These are phyloP conservation scores for Copromyces sp. DNA, from an alignment of 495 filamentous ascomycete genomes.

Conservation along the genomic window DNA sequence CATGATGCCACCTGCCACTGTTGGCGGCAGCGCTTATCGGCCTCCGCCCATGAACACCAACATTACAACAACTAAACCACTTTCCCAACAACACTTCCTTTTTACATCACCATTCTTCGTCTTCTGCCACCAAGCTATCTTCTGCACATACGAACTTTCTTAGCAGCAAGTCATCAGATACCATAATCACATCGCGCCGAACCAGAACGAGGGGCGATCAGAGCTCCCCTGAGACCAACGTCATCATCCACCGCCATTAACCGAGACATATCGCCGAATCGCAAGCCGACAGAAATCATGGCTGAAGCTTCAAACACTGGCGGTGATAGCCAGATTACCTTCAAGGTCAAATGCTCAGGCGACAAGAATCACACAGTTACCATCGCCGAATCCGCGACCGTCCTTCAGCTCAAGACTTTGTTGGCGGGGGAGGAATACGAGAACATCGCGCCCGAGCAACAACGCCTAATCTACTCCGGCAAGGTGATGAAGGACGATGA, in stretches of 20 bases:
- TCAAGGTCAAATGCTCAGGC: slow-evolving; percentile 85
- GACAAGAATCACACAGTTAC: slow-evolving; percentile 79
- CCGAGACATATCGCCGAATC: not conserved
- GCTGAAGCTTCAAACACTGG: slow-evolving; percentile 43
- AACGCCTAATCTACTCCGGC: slow-evolving; percentile 95
- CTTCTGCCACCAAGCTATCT: not conserved
- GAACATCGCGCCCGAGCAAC: slow-evolving; percentile 71
- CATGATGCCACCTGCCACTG: not conserved
- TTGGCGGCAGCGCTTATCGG: not conserved
- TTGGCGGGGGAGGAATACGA: slow-evolving; percentile 71
- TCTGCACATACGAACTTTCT: not conserved
- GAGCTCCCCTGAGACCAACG: not conserved
- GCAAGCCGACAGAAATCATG: slow-evolving; percentile 25
- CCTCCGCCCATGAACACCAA: not conserved
- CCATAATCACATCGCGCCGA: not conserved
- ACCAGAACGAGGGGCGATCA: not conserved
- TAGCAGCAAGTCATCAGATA: not conserved
- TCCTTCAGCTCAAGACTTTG: slow-evolving; percentile 81
- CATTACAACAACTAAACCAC: not conserved
- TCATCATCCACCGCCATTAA: slow-evolving; percentile 9
- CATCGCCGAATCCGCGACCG: slow-evolving; percentile 62
- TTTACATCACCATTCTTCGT: not conserved
- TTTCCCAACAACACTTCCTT: not conserved
- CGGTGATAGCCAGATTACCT: slow-evolving; percentile 58
- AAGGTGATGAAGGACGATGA: slow-evolving; percentile 92